Evolutionary conservation across 2,329 filamentous ascomycete species (phyloP).

Genomic region (Intubia oerlemansii): DNA sequence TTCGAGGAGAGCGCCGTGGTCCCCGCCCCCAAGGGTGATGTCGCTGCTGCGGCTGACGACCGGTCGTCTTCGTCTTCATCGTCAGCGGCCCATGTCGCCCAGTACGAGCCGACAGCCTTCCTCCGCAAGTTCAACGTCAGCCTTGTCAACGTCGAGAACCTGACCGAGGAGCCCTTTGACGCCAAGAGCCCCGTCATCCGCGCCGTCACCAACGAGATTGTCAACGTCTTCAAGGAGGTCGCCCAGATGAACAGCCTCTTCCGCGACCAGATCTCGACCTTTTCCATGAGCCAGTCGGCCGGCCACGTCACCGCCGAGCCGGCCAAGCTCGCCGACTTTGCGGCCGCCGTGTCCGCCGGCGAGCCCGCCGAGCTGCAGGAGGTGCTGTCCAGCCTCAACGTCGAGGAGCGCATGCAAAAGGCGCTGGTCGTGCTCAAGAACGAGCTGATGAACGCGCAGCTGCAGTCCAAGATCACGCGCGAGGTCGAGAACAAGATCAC

Average conservation of each 20-base stretch:
- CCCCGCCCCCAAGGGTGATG: constrained; percentile 23
- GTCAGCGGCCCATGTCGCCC: constrained; percentile 1
- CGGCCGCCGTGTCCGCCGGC: constrained; percentile 85
- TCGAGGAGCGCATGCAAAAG: constrained; percentile 83
- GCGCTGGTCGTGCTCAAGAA: constrained; percentile 87
- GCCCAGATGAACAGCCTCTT: constrained; percentile 86
- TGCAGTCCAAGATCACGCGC: constrained; percentile 93
- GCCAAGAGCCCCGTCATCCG: constrained; percentile 75
- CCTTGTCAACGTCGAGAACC: constrained; percentile 85
- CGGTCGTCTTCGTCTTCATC: too few species aligned
- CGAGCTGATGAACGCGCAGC: constrained; percentile 91
- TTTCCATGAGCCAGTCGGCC: constrained; percentile 84
- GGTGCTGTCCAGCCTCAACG: constrained; percentile 68
- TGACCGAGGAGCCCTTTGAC: constrained; percentile 74
- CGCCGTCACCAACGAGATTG: constrained; percentile 89
- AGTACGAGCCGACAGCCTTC: constrained; percentile 76
- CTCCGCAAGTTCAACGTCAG: constrained; percentile 81
- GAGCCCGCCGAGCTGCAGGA: constrained; percentile 85
- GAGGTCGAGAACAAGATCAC: constrained; percentile 96
- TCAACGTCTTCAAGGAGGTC: constrained; percentile 97
- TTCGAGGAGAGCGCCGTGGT: constrained; percentile 70
- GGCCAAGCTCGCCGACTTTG: constrained; percentile 88
- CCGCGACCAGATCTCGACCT: constrained; percentile 91
- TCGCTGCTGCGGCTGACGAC: constrained; percentile 5
- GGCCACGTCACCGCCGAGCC: constrained; percentile 92